A percentile compares a stretch with the other conserved stretches of the same genome.
Evolutionary conservation across 2,329 filamentous ascomycete species (phyloP).

Genomic region (Colletotrichum agaves): DNA sequence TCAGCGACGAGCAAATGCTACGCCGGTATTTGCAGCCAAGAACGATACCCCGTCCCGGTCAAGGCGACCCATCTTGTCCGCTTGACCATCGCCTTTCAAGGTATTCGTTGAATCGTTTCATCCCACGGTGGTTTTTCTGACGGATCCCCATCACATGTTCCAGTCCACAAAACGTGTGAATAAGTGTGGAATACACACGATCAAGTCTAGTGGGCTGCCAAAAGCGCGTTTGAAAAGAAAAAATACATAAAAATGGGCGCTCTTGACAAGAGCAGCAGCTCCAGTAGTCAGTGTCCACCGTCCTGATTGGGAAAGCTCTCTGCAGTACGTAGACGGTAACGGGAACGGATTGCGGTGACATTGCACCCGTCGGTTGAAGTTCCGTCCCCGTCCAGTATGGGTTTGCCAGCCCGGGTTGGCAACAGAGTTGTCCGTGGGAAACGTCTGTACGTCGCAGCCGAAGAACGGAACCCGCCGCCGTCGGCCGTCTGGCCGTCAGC

Average conservation of each 20-base stretch:
- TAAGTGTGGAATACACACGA: background rate
- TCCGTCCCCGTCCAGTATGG: background rate
- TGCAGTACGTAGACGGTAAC: background rate
- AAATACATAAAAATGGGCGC: too few species aligned
- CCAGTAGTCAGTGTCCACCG: too few species aligned
- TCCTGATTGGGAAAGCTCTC: background rate
- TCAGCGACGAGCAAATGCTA: background rate
- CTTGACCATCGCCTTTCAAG: background rate
- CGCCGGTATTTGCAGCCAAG: constrained; percentile 8
- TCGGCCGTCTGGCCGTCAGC: constrained; percentile 1
- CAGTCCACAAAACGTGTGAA: background rate
- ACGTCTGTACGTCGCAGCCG: constrained; percentile 9
- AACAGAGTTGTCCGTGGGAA: constrained; percentile 10
- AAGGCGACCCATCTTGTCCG: background rate
- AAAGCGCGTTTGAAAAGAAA: background rate
- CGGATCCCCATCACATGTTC: background rate
- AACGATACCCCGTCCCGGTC: background rate
- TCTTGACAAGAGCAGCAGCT: too few species aligned
- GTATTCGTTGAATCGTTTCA: background rate
- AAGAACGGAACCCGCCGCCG: constrained; percentile 17
- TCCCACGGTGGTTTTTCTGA: background rate
- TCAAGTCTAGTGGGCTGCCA: too few species aligned
- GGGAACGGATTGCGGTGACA: background rate
- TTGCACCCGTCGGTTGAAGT: background rate
- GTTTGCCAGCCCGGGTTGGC: background rate